These are phyloP conservation scores for Pseudocercospora eumusae DNA, from an alignment of 2,329 filamentous ascomycete species.

Conservation along the genomic window DNA sequence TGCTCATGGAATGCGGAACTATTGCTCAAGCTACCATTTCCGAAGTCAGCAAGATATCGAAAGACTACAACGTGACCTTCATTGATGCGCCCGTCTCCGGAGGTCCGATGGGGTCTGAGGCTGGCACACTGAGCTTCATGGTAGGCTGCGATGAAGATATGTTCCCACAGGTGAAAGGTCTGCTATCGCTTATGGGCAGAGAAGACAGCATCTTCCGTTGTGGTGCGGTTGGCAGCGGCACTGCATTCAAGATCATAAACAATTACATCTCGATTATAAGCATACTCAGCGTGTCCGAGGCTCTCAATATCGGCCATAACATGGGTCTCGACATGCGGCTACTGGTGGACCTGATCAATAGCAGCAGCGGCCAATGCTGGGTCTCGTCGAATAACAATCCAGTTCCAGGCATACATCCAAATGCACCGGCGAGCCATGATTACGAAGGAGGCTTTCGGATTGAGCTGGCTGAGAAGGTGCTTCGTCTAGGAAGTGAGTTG, in stretches of 20 bases:
- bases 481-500: not conserved
- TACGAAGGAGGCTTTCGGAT: not conserved
- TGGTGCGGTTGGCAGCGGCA: not conserved
- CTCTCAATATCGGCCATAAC: not conserved
- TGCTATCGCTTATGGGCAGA: not conserved
- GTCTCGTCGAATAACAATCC: not conserved
- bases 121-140: not conserved
- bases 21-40: not conserved
- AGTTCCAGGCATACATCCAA: not conserved
- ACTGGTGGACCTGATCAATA: not conserved
- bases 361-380: not conserved
- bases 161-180: not conserved
- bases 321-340: not conserved
- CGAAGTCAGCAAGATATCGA: not conserved
- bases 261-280: not conserved
- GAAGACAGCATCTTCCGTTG: not conserved
- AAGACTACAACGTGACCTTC: not conserved
- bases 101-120: not conserved
- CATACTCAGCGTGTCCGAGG: conserved; percentile 1
- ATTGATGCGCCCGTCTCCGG: not conserved
- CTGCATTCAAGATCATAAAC: not conserved
- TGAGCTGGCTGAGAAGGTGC: not conserved
- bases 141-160: not conserved
- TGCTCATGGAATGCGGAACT: not conserved
- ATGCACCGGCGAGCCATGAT: not conserved